Evolutionary conservation across 257 asterid species (phyloP).

Genomic region (Verbascum thapsus): DNA sequence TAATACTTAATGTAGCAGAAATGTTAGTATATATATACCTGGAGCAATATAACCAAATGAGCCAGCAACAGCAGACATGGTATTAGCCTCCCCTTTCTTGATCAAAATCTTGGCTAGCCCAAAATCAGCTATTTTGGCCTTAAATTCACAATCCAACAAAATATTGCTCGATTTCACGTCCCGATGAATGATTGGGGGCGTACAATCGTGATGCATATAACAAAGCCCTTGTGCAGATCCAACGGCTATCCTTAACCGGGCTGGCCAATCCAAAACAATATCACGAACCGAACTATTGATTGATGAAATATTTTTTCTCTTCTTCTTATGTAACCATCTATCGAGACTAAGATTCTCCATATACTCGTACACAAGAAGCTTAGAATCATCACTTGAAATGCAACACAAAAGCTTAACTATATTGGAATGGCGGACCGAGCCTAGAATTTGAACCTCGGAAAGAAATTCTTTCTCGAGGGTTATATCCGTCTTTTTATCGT

Average conservation of each 20-base stretch:
- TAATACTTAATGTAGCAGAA: neutral
- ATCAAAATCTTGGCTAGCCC: slow-evolving; percentile 47
- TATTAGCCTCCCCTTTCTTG: slow-evolving; percentile 38
- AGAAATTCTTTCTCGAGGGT: slow-evolving; percentile 52
- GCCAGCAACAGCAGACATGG: slow-evolving; percentile 64
- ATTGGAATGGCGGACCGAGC: slow-evolving; percentile 51
- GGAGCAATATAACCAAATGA: slow-evolving; percentile 65
- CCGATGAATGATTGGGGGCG: slow-evolving; percentile 47
- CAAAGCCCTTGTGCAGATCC: slow-evolving; percentile 62
- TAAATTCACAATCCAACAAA: slow-evolving; percentile 46
- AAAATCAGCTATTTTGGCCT: slow-evolving; percentile 53
- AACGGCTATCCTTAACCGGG: slow-evolving; percentile 48
- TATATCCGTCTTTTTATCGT: slow-evolving; percentile 34
- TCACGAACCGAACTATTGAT: slow-evolving; percentile 7
- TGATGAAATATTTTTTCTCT: slow-evolving; percentile 29
- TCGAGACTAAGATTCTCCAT: slow-evolving; percentile 60
- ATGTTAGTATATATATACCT: slow-evolving; percentile 33
- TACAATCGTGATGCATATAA: slow-evolving; percentile 65
- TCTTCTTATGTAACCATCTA: slow-evolving; percentile 50
- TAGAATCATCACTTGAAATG: slow-evolving; percentile 46
- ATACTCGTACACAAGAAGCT: slow-evolving; percentile 56
- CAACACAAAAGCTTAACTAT: slow-evolving; percentile 63
- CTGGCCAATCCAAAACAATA: slow-evolving; percentile 47
- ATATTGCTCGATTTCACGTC: slow-evolving; percentile 60
- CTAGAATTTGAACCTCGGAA: slow-evolving; percentile 51